phyloP scores from a whole-genome alignment of 2,329 filamentous ascomycete species.

The Scolecobasidium constrictum region DNA sequence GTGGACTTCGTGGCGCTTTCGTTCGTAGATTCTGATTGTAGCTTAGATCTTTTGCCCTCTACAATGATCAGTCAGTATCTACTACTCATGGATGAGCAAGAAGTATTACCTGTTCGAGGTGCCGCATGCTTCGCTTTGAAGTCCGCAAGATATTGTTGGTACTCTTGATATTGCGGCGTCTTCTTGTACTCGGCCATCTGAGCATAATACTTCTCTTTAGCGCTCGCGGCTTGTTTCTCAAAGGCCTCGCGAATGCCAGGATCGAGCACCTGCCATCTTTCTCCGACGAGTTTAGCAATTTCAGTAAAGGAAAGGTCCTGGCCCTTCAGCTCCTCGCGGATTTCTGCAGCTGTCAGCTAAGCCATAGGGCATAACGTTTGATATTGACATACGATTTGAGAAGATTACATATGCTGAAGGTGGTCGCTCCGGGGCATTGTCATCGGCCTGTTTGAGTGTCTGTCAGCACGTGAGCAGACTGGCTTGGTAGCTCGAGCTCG shows the following conservation, averaged over 20 bases:
- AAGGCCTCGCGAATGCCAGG: slow-evolving; percentile 58
- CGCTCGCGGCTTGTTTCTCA: slow-evolving; percentile 58
- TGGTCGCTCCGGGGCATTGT: slow-evolving; percentile 68
- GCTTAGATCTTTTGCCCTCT: slow-evolving; percentile 33
- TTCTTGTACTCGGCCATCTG: slow-evolving; percentile 68
- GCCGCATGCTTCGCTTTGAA: slow-evolving; percentile 61
- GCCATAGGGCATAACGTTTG: neutral
- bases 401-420: slow-evolving; percentile 79
- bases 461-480: neutral
- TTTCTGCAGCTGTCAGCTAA: slow-evolving; percentile 39
- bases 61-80: neutral
- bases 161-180: slow-evolving; percentile 56
- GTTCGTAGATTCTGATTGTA: slow-evolving; percentile 28
- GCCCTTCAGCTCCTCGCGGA: slow-evolving; percentile 66
- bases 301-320: slow-evolving; percentile 71
- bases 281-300: slow-evolving; percentile 71
- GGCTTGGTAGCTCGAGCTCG: neutral
- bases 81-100: slow-evolving; percentile 7
- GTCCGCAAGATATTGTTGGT: slow-evolving; percentile 61
- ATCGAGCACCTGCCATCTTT: slow-evolving; percentile 66
- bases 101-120: slow-evolving; percentile 21
- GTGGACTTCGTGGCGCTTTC: slow-evolving; percentile 21
- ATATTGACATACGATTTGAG: slow-evolving; percentile 57
- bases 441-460: slow-evolving; percentile 35
- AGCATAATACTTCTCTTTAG: slow-evolving; percentile 68